Conservation (phyloP, 805 yeast species). For the Grigorovia jiainica region DNA sequence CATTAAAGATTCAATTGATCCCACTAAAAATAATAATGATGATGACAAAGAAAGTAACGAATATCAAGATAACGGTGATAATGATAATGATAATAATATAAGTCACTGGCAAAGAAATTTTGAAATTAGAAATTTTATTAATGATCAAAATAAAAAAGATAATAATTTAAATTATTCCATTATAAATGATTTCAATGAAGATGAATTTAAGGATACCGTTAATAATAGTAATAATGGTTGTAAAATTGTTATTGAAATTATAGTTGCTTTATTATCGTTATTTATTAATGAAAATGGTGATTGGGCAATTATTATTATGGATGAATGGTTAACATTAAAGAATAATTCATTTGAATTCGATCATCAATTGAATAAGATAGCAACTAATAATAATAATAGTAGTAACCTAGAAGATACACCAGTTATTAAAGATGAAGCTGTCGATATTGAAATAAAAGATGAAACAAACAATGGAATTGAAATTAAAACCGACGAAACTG, state of each 20-base stretch:
- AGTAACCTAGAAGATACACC: too few species aligned
- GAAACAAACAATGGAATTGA: conserved; percentile 6
- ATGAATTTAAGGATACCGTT: conserved; percentile 20
- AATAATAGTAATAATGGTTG: conserved; percentile 16
- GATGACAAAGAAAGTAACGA: not conserved
- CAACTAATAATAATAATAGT: not conserved
- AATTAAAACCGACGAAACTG: not conserved
- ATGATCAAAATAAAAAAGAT: conserved; percentile 4
- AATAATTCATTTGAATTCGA: not conserved
- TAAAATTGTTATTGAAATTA: conserved; percentile 20
- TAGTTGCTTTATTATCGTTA: conserved; percentile 22
- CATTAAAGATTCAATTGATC: not conserved
- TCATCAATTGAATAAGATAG: not conserved
- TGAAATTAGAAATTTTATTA: conserved; percentile 11
- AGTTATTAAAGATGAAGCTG: too few species aligned
- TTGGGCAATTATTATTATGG: conserved; percentile 24
- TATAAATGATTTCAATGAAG: conserved; percentile 13
- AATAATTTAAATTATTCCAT: conserved; percentile 11
- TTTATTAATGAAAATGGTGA: conserved; percentile 27
- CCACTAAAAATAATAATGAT: not conserved
- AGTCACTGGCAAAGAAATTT: conserved; percentile 22
- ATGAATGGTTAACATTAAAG: conserved; percentile 19
- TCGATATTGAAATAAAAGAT: too few species aligned
- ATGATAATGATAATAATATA: not conserved
- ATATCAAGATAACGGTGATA: not conserved